Base-by-base conservation (phyloP, 139 green algal genomes). In the Tetradesmus obliquus region DNA sequence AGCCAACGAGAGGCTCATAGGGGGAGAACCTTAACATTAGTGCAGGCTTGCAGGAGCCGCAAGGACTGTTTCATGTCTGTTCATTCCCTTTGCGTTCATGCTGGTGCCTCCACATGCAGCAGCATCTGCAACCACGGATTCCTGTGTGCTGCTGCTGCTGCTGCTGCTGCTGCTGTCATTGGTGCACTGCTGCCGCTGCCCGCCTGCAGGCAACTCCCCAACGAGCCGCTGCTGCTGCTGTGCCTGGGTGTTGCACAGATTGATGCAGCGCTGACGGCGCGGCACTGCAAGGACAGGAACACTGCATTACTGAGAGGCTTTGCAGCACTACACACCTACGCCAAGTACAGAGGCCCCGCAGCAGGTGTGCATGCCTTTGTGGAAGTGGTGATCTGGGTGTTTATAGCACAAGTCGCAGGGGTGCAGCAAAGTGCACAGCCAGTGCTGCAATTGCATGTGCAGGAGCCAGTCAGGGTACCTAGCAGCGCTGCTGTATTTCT, bases 301-400 rank as follows among this genome's bases (percentile, higher is more conserved):
- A 53, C 69, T 1, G 93, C 94, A 3, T 92, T 98, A 17, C 91
- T 99, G 54, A 91, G 96, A 82, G 96, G 93, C 10, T 98, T 98
- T 93, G 96, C 97, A 3, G 96, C 83, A 3, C 58, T 92, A 54
- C 71, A 90, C 81, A 86, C 71, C 2, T 92, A 92, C 81, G 90
- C 90, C 15, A 24, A 20, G n/a, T 3, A 88, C n/a, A 80, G 80
- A 71, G 88, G 80, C 19, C 20, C 24, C 24, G 55, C 45, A 15
- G 87, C 74, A 86, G 87, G 87, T 86, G 17, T 24, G 51, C 45
- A 81, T n/a, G 83, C 32, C 32, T 45, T 45, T 45, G 32, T 45
- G 32, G 32, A 45, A 45, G 32, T 45, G 32, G 32, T 45, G 32
- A 45, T 45, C 32, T 45, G 32, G 32, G 32, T 45, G 32, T 45